Conservation (phyloP, 2,329 filamentous ascomycete genomes). For the Trichoderma sp. region DNA sequence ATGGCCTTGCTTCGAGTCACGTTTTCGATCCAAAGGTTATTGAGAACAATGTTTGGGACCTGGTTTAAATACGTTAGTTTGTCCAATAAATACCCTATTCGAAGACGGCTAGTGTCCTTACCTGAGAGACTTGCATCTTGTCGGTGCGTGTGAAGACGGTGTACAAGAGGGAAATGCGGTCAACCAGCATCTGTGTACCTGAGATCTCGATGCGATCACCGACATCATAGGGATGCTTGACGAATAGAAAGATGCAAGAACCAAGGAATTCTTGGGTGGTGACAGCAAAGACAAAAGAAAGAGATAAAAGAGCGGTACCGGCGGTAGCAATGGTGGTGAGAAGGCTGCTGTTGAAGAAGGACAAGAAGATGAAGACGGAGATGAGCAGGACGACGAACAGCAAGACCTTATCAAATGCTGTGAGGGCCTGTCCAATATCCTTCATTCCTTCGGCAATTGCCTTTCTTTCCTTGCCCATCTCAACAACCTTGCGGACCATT, state of each 20-base stretch:
- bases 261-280: slow-evolving; percentile 95
- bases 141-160: slow-evolving; percentile 85
- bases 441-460: slow-evolving; percentile 91
- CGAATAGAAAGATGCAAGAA: slow-evolving; percentile 96
- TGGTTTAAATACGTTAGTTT: slow-evolving; percentile 34
- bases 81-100: background rate
- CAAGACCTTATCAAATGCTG: slow-evolving; percentile 83
- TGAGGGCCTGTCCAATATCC: slow-evolving; percentile 92
- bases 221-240: slow-evolving; percentile 97
- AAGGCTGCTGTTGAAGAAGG: slow-evolving; percentile 85
- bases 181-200: slow-evolving; percentile 71
- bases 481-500: slow-evolving; percentile 84
- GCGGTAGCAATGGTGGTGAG: slow-evolving; percentile 83
- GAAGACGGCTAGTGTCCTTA: slow-evolving; percentile 24
- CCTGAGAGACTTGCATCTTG: slow-evolving; percentile 71
- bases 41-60: slow-evolving; percentile 88
- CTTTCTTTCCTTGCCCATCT: slow-evolving; percentile 82
- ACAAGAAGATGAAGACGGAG: slow-evolving; percentile 80
- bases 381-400: slow-evolving; percentile 78
- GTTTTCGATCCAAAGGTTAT: slow-evolving; percentile 94
- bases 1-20: slow-evolving; percentile 87
- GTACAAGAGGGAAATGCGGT: slow-evolving; percentile 91
- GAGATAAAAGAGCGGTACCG: slow-evolving; percentile 84
- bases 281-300: slow-evolving; percentile 94
- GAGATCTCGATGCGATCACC: slow-evolving; percentile 87